phyloP scores from a whole-genome alignment of 139 green algal species.

The Tetradesmus obliquus region DNA sequence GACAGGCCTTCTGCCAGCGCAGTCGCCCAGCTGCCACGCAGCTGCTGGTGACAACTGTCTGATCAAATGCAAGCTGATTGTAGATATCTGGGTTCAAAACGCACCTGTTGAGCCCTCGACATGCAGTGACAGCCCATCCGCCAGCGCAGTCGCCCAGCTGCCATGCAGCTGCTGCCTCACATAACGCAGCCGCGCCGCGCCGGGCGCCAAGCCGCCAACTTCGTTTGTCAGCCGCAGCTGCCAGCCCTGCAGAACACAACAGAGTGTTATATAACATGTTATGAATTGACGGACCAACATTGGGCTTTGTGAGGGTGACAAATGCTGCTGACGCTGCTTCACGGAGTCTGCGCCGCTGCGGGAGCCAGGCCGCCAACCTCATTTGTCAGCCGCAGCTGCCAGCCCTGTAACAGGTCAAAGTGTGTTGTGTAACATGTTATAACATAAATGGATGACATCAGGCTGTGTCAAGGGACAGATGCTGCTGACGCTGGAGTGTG shows the following conservation, averaged over 20 bases:
- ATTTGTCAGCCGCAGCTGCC: not conserved
- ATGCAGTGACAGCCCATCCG: constrained; percentile 9
- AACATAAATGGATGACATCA: too few species aligned
- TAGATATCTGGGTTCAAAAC: too few species aligned
- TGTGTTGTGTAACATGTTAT: too few species aligned
- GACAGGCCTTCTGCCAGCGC: not conserved
- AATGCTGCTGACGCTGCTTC: not conserved
- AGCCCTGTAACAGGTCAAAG: not conserved
- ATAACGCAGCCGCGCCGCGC: constrained; percentile 58
- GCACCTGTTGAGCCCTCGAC: not conserved
- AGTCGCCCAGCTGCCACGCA: constrained; percentile 40
- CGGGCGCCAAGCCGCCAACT: constrained; percentile 65
- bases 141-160: constrained; percentile 31
- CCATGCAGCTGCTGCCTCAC: constrained; percentile 60
- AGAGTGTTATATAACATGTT: too few species aligned
- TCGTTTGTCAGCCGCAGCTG: constrained; percentile 58
- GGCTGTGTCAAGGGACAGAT: too few species aligned
- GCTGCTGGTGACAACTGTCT: constrained; percentile 39
- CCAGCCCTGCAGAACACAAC: constrained; percentile 46
- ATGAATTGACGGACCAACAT: too few species aligned
- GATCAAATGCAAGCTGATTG: too few species aligned
- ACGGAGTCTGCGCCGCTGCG: constrained; percentile 30
- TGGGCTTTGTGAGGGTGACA: too few species aligned
- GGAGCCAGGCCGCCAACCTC: constrained; percentile 73
- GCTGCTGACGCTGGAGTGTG: too few species aligned